Evolutionary conservation across 805 yeast genomes (phyloP).

Genomic region (Helenozyma rhizophorensis): DNA sequence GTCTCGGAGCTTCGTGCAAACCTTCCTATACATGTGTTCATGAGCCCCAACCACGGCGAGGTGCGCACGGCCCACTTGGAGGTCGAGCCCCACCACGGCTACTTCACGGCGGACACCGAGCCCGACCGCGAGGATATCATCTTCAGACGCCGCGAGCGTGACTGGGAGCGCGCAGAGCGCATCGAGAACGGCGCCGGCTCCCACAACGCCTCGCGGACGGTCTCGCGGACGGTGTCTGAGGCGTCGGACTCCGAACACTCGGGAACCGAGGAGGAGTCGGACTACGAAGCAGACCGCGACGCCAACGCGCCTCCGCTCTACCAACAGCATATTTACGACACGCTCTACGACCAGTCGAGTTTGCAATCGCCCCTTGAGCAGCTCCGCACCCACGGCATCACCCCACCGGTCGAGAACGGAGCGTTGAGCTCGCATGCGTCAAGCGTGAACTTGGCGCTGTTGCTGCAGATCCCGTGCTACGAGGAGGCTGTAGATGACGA

Average conservation of each 20-base stretch:
- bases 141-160: constrained; percentile 23
- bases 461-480: constrained; percentile 36
- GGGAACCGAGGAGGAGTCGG: constrained; percentile 5
- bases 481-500: constrained; percentile 38
- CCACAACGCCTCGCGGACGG: neutral
- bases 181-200: neutral
- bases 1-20: constrained; percentile 49
- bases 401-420: constrained; percentile 3
- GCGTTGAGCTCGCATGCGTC: constrained; percentile 20
- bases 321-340: constrained; percentile 35
- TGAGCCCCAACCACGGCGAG: constrained; percentile 38
- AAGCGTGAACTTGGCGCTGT: constrained; percentile 20
- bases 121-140: constrained; percentile 22
- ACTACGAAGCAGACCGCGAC: constrained; percentile 17
- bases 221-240: no score
- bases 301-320: constrained; percentile 43
- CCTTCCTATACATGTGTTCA: constrained; percentile 42
- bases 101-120: constrained; percentile 17
- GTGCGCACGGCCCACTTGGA: constrained; percentile 32
- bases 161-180: constrained; percentile 1
- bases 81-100: constrained; percentile 24
- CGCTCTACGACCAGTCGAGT: constrained; percentile 31
- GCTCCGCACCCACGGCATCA: constrained; percentile 16
- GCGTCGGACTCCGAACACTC: no score
- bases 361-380: constrained; percentile 37